Evolutionary conservation across 139 green algal species (phyloP), one percentile per base, ranked within the genome.

Genomic region (Nannochloris sp.): DNA sequence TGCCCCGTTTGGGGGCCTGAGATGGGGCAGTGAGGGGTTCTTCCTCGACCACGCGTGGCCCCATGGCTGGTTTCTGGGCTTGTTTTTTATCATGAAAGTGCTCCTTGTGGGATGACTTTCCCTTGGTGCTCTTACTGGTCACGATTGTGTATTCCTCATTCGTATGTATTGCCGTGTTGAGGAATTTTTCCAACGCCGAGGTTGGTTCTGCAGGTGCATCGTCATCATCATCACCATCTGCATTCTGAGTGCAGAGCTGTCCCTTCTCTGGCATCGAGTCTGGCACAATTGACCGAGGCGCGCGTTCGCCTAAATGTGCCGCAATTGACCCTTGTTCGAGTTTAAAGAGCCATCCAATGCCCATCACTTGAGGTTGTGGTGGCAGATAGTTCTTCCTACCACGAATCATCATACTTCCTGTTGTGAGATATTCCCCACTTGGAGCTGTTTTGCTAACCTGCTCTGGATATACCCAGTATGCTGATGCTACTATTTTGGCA

Each of bases 301-400:
- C 80, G 1, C 90, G 65, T 78, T 98, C 92, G 3, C 91, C 85
- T 40, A 86, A 33, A 66, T 98, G 92, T 3, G 67, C 74, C 0
- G 74, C 83, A 11, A 96, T 74, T 69, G 67, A 87, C 29, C 63
- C 74, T 40, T 96, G 88, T 30, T 96, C 91, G 68, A 85, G 70
- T 2, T 69, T 66, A 61, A 85, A 85, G 66, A 98, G 62, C 64
- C 91, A 91, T 13, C 78, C 85, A 45, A 96, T 90, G 17, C 93
- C 93, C 78, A 98, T 90, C 5, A 96, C 78, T 28, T 98, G 84
- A 9, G 78, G 86, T 51, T 83, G 80, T 0, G 91, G 91, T 6
- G 92, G 93, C 56, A 98, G 83, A 79, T 91, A 97, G 75, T 97
- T 96, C 84, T 98, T 98, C 45, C 73, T 80, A 13, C 91, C 92